These are phyloP conservation scores for Sicyos baderoa DNA, from an alignment of 306 rosid species.

Conservation along the genomic window DNA sequence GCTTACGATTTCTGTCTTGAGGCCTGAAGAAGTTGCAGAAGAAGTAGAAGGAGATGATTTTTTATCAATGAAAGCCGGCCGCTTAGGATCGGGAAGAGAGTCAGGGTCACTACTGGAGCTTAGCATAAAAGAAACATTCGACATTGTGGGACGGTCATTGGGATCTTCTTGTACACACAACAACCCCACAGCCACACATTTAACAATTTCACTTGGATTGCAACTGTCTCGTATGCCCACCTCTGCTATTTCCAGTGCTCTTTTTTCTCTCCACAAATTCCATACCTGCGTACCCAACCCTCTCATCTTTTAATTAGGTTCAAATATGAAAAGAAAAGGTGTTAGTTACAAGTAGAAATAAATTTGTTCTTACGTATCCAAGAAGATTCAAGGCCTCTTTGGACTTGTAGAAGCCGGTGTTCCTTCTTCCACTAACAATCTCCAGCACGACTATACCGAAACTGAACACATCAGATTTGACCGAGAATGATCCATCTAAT, in stretches of 20 bases:
- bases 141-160: conserved; percentile 19
- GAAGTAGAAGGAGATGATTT: background rate
- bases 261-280: conserved; percentile 21
- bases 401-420: conserved; percentile 3
- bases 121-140: conserved; percentile 15
- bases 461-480: conserved; percentile 23
- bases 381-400: background rate
- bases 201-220: background rate
- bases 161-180: conserved; percentile 22
- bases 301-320: no score
- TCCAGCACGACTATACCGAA: conserved; percentile 20
- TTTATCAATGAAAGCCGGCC: conserved; percentile 18
- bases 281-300: no score
- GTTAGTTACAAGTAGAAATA: no score
- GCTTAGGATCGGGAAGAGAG: conserved; percentile 19
- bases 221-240: background rate
- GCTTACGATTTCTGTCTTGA: background rate
- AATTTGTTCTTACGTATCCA: conserved; percentile 16
- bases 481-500: background rate
- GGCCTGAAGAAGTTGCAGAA: background rate
- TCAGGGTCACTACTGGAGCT: background rate
- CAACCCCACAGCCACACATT: conserved; percentile 16
- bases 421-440: conserved; percentile 25
- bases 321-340: no score
- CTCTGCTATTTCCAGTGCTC: conserved; percentile 26